These are phyloP conservation scores for Yamadazyma philogaea DNA, from an alignment of 805 yeast species.

Conservation along the genomic window DNA sequence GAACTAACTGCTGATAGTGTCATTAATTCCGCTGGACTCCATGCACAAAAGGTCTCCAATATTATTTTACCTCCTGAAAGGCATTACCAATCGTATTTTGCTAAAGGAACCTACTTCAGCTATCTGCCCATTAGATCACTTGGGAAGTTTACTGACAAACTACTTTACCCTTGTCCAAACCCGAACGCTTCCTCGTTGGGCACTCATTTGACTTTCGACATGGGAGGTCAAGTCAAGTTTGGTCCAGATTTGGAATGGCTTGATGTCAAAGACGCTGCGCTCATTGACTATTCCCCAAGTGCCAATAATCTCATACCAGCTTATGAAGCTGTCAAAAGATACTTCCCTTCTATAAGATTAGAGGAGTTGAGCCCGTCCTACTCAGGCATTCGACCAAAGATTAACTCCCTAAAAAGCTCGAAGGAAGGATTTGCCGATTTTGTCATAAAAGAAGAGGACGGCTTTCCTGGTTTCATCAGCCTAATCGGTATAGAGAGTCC, in stretches of 20 bases:
- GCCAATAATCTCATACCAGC: slow-evolving; percentile 52
- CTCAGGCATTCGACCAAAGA: slow-evolving; percentile 82
- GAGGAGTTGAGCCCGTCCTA: slow-evolving; percentile 62
- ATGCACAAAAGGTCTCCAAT: slow-evolving; percentile 71
- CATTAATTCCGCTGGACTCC: slow-evolving; percentile 76
- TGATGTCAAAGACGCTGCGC: slow-evolving; percentile 29
- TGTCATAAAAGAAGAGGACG: slow-evolving; percentile 64
- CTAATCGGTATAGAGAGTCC: slow-evolving; percentile 87
- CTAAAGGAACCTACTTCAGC: slow-evolving; percentile 81
- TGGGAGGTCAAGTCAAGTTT: slow-evolving; percentile 74
- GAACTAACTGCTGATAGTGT: slow-evolving; percentile 50
- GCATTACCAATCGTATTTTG: slow-evolving; percentile 60
- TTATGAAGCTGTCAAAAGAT: slow-evolving; percentile 52
- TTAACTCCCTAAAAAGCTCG: slow-evolving; percentile 43
- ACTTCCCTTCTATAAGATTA: slow-evolving; percentile 58
- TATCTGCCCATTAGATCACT: slow-evolving; percentile 48
- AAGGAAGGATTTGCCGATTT: slow-evolving; percentile 62
- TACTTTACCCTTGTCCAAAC: slow-evolving; percentile 75
- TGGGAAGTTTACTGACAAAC: slow-evolving; percentile 25
- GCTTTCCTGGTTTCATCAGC: slow-evolving; percentile 75
- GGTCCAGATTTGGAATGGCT: slow-evolving; percentile 93
- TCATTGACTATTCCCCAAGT: slow-evolving; percentile 48
- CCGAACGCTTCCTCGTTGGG: slow-evolving; percentile 74
- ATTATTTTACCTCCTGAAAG: slow-evolving; percentile 62
- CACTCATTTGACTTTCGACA: slow-evolving; percentile 79